Evolutionary conservation across 495 filamentous ascomycete species (phyloP).

Genomic region (Aspergillus wentii): DNA sequence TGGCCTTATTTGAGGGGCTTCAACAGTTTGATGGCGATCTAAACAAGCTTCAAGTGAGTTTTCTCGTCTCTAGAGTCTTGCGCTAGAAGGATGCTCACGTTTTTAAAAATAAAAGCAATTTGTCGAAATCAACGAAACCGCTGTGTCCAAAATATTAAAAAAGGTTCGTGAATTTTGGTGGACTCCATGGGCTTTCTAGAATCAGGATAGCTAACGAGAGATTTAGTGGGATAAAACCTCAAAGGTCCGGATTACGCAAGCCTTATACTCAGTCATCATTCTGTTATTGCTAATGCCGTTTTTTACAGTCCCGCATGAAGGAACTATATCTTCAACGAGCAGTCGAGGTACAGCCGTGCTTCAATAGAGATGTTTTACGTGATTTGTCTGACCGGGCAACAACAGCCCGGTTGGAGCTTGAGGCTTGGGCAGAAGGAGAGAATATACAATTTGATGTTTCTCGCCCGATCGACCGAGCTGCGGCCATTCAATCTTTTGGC

Average conservation of each 20-base stretch:
- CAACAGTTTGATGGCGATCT: slow-evolving; percentile 94
- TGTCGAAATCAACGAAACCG: slow-evolving; percentile 94
- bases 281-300: slow-evolving; percentile 12
- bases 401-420: slow-evolving; percentile 84
- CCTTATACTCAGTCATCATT: too few species aligned
- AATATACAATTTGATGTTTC: slow-evolving; percentile 72
- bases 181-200: slow-evolving; percentile 1
- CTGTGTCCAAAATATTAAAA: slow-evolving; percentile 97
- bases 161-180: slow-evolving; percentile 53
- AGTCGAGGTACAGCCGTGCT: slow-evolving; percentile 96
- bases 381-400: slow-evolving; percentile 95
- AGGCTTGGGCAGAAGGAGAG: slow-evolving; percentile 95
- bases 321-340: slow-evolving; percentile 93
- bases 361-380: slow-evolving; percentile 93
- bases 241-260: slow-evolving; percentile 55
- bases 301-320: slow-evolving; percentile 78
- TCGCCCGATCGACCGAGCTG: slow-evolving; percentile 54
- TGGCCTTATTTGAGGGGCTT: slow-evolving; percentile 91
- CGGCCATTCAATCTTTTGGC: slow-evolving; percentile 58
- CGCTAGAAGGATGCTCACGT: slow-evolving; percentile 2
- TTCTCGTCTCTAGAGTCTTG: neutral
- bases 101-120: slow-evolving; percentile 58
- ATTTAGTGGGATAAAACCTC: slow-evolving; percentile 94
- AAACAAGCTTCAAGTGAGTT: slow-evolving; percentile 77
- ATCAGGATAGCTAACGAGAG: slow-evolving; percentile 16